phyloP scores from a whole-genome alignment of 768 basidiomycete species.

The Suillus clintonianus region DNA sequence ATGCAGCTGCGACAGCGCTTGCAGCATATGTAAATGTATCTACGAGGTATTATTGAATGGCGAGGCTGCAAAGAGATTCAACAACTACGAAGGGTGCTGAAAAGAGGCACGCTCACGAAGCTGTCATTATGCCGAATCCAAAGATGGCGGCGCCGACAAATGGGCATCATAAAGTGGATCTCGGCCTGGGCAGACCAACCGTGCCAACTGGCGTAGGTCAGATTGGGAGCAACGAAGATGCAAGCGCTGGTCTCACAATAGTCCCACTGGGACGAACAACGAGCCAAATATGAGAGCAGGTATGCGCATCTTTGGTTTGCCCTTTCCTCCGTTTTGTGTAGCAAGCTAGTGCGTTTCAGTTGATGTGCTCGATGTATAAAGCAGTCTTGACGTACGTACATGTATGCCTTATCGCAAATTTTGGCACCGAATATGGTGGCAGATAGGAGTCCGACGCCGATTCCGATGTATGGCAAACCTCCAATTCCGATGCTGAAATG shows the following conservation, averaged over 20 bases:
- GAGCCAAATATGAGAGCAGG: conserved; percentile 47
- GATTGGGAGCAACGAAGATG: background rate
- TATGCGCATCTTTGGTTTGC: conserved; percentile 70
- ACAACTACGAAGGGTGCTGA: background rate
- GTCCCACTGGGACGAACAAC: conserved; percentile 65
- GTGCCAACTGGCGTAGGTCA: conserved; percentile 57
- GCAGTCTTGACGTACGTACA: conserved; percentile 36
- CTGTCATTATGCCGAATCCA: conserved; percentile 64
- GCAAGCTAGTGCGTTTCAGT: conserved; percentile 39
- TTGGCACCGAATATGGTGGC: conserved; percentile 52
- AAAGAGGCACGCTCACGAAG: conserved; percentile 43
- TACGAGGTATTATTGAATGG: conserved; percentile 69
- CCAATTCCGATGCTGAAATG: conserved; percentile 52
- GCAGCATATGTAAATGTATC: conserved; percentile 72
- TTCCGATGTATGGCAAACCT: conserved; percentile 55
- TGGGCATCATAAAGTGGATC: conserved; percentile 77
- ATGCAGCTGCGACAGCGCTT: conserved; percentile 64
- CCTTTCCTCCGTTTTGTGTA: conserved; percentile 58
- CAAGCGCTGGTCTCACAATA: conserved; percentile 49
- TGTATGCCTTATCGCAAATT: conserved; percentile 48
- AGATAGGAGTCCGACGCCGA: conserved; percentile 54
- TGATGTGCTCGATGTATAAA: background rate
- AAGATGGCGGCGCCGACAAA: conserved; percentile 61
- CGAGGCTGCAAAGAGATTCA: conserved; percentile 40
- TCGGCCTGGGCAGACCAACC: conserved; percentile 76